A percentile compares a stretch with the other conserved stretches of the same genome.
Evolutionary conservation across 257 asterid species (phyloP).

Genomic region (Nicotiana undulata): DNA sequence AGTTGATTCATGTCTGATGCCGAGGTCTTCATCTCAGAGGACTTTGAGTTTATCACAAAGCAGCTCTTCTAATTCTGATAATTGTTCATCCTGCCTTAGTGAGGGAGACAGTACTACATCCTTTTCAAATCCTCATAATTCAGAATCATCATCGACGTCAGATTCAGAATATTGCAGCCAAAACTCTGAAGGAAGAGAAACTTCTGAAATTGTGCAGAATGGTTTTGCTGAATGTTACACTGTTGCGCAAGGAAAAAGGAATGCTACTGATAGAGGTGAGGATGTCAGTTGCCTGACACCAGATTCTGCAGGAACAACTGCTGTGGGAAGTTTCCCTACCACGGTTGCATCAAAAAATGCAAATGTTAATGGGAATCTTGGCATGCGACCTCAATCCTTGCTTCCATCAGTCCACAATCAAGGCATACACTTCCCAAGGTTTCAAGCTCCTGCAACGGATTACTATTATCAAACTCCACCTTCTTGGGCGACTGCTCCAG

Average conservation of each 20-base stretch:
- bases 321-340: slow-evolving; percentile 19
- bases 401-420: slow-evolving; percentile 58
- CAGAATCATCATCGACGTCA: slow-evolving; percentile 64
- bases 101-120: slow-evolving; percentile 50
- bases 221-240: slow-evolving; percentile 24
- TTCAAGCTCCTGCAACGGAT: slow-evolving; percentile 61
- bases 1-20: slow-evolving; percentile 19
- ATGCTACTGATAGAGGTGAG: slow-evolving; percentile 19
- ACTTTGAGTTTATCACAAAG: slow-evolving; percentile 26
- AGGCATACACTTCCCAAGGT: slow-evolving; percentile 52
- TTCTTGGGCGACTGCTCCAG: slow-evolving; percentile 56
- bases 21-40: slow-evolving; percentile 26
- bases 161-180: slow-evolving; percentile 79
- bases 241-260: slow-evolving; percentile 18
- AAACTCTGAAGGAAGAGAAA: slow-evolving; percentile 56
- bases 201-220: slow-evolving; percentile 33
- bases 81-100: slow-evolving; percentile 49
- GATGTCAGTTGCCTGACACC: slow-evolving; percentile 22
- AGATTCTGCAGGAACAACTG: slow-evolving; percentile 24
- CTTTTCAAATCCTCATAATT: slow-evolving; percentile 45
- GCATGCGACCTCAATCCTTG: slow-evolving; percentile 44
- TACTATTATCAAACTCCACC: slow-evolving; percentile 71
- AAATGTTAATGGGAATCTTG: slow-evolving; percentile 28
- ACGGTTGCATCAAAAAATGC: slow-evolving; percentile 34
- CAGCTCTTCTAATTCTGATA: slow-evolving; percentile 65